Percentiles rank a stretch among this genome's conserved stretches.
Conservation (phyloP, 768 basidiomycete species). For the Phylloporus scabripes region DNA sequence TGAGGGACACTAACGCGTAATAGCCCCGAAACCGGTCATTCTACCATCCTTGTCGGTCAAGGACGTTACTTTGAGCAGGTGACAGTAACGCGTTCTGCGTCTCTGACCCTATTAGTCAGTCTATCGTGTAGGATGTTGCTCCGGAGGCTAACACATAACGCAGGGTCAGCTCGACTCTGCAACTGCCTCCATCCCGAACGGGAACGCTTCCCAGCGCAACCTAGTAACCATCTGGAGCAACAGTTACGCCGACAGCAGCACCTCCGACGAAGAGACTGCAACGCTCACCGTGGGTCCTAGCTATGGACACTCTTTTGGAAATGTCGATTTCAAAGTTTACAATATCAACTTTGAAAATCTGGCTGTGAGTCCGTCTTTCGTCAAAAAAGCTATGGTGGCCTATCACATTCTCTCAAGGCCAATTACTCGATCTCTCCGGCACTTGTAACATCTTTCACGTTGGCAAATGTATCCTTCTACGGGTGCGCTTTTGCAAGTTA, state of each 20-base stretch:
- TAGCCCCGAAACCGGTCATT: constrained; percentile 39
- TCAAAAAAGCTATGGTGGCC: not conserved
- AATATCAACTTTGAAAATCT: constrained; percentile 2
- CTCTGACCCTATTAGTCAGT: constrained; percentile 51
- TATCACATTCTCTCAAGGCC: constrained; percentile 26
- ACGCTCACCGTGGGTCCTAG: constrained; percentile 51
- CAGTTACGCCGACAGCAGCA: constrained; percentile 35
- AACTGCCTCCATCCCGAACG: constrained; percentile 34
- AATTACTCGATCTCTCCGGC: constrained; percentile 59
- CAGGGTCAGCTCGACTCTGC: constrained; percentile 48
- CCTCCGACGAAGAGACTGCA: constrained; percentile 55
- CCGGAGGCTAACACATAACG: constrained; percentile 1
- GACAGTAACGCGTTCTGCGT: constrained; percentile 48
- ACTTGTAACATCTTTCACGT: constrained; percentile 55
- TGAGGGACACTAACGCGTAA: not conserved
- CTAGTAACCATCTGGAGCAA: constrained; percentile 52
- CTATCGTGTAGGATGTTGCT: not conserved
- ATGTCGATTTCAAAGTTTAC: not conserved
- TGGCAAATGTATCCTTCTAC: constrained; percentile 59
- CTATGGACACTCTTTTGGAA: not conserved
- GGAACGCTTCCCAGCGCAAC: constrained; percentile 41
- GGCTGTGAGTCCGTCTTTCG: not conserved
- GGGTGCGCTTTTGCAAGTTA: constrained; percentile 12
- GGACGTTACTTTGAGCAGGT: constrained; percentile 59
- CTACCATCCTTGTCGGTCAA: constrained; percentile 48